A percentile compares a stretch with the other conserved stretches of the same genome.
Evolutionary conservation across 768 basidiomycete genomes (phyloP).

Genomic region (Coprinopsis cinerea): DNA sequence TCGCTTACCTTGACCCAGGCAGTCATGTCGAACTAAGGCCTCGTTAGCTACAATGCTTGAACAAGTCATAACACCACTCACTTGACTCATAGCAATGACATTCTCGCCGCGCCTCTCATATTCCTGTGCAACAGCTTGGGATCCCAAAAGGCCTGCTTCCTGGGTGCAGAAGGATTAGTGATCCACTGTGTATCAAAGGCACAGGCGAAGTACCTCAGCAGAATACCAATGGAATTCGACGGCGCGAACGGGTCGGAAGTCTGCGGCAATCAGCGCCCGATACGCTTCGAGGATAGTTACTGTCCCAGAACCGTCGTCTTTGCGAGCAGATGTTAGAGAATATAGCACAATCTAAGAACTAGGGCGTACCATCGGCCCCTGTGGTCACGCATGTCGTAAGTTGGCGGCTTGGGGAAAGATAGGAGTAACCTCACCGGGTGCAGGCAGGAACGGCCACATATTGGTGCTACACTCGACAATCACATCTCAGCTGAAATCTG

Average conservation of each 20-base stretch:
- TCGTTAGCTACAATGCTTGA: constrained; percentile 10
- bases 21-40: constrained; percentile 77
- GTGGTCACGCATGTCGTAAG: constrained; percentile 17
- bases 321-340: constrained; percentile 19
- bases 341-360: constrained; percentile 13
- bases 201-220: constrained; percentile 48
- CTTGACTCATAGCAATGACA: constrained; percentile 82
- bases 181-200: constrained; percentile 7
- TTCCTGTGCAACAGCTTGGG: constrained; percentile 78
- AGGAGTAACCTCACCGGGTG: constrained; percentile 51
- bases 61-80: constrained; percentile 22
- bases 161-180: constrained; percentile 20
- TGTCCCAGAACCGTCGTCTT: constrained; percentile 74
- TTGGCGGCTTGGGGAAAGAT: constrained; percentile 3
- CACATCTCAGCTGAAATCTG: neutral
- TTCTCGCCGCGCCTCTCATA: constrained; percentile 61
- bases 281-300: constrained; percentile 78
- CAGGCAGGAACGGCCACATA: constrained; percentile 70
- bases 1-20: constrained; percentile 79
- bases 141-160: constrained; percentile 85
- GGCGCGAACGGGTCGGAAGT: constrained; percentile 58
- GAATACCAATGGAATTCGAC: constrained; percentile 87
- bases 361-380: constrained; percentile 45
- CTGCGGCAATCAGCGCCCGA: constrained; percentile 59
- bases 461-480: constrained; percentile 45